A percentile compares a stretch with the other conserved stretches of the same genome.
These are phyloP conservation scores for Colletotrichum karsti DNA, from an alignment of 2,329 filamentous ascomycete genomes.

Conservation along the genomic window DNA sequence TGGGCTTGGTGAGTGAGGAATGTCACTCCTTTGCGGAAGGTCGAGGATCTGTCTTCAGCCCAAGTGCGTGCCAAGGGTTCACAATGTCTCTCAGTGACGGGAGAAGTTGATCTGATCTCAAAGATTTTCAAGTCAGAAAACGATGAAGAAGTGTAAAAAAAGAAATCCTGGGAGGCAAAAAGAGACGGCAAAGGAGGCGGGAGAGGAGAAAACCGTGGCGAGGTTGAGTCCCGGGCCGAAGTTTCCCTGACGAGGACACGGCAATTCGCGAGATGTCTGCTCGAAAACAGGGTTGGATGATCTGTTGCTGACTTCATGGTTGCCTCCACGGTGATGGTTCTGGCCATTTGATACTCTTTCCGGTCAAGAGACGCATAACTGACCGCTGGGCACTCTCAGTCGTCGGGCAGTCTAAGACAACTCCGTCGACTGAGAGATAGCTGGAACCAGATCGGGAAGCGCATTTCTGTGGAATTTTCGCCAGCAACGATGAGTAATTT, in stretches of 20 bases:
- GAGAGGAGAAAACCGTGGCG: constrained; percentile 3
- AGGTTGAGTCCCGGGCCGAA: constrained; percentile 4
- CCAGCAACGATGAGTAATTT: not conserved
- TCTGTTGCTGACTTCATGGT: not conserved
- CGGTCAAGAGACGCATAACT: not conserved
- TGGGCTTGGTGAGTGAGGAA: constrained; percentile 17
- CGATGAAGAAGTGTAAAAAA: constrained; percentile 1
- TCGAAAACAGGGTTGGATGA: not conserved
- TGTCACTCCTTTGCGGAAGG: constrained; percentile 11
- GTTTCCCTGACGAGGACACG: not conserved
- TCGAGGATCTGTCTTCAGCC: constrained; percentile 9
- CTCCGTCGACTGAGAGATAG: constrained; percentile 7
- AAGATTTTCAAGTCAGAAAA: not conserved
- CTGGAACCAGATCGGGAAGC: not conserved
- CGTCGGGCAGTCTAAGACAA: constrained; percentile 10
- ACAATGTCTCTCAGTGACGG: not conserved
- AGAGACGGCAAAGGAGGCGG: not conserved
- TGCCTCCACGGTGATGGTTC: not conserved
- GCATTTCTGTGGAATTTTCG: not conserved
- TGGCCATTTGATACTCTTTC: constrained; percentile 15
- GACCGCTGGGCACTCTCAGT: not conserved
- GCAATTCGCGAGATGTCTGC: not conserved
- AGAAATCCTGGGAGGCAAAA: not conserved
- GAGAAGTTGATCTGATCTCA: not conserved
- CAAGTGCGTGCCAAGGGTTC: constrained; percentile 2